Conservation (phyloP, 2,329 filamentous ascomycete species). For the Epichloe bromicola region DNA sequence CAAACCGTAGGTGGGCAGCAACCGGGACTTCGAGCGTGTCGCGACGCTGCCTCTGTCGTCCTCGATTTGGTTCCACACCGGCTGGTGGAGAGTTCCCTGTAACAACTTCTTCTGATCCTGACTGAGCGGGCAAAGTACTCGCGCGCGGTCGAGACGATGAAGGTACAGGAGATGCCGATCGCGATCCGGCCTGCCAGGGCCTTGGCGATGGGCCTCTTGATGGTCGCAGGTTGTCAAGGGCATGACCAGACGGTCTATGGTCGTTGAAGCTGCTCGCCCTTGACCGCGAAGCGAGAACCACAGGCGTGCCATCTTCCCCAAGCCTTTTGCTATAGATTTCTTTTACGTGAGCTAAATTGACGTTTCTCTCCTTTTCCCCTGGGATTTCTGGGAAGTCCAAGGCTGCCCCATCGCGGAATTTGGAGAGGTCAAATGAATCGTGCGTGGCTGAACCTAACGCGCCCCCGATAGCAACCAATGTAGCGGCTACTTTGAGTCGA, state of each 20-base stretch:
- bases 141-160: slow-evolving; percentile 4
- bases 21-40: slow-evolving; percentile 10
- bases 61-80: not conserved
- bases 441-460: slow-evolving; percentile 34
- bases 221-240: not conserved
- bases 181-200: not conserved
- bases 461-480: slow-evolving; percentile 29
- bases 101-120: not conserved
- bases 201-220: slow-evolving; percentile 4
- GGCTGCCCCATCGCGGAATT: slow-evolving; percentile 32
- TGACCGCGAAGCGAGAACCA: slow-evolving; percentile 15
- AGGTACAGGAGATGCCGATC: slow-evolving; percentile 1
- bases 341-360: slow-evolving; percentile 22
- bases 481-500: slow-evolving; percentile 28
- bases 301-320: slow-evolving; percentile 19
- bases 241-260: slow-evolving; percentile 1
- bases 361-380: slow-evolving; percentile 26
- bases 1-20: not conserved
- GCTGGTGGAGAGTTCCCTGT: not conserved
- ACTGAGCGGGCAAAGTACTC: slow-evolving; percentile 3
- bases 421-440: slow-evolving; percentile 34
- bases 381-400: slow-evolving; percentile 43
- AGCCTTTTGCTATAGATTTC: slow-evolving; percentile 25
- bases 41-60: slow-evolving; percentile 5
- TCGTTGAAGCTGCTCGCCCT: slow-evolving; percentile 25